Conservation (phyloP, 352 stramenopile species). For the Globisporangium canariense region DNA sequence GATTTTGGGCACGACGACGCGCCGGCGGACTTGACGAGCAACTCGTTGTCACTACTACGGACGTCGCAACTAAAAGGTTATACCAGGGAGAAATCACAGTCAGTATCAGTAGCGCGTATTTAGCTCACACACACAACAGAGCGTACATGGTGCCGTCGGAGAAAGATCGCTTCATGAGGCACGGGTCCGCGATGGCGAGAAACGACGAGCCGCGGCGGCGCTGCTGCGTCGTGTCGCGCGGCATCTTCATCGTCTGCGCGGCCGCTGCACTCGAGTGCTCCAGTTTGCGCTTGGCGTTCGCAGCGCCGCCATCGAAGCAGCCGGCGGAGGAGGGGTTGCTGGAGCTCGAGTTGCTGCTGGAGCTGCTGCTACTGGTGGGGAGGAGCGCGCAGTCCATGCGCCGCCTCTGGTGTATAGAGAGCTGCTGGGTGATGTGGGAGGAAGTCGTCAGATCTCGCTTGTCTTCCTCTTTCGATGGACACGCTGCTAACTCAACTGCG, state of each 20-base stretch:
- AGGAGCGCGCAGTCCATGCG: constrained; percentile 33
- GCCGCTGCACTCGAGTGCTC: constrained; percentile 21
- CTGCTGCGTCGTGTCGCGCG: constrained; percentile 24
- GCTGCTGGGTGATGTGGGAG: neutral
- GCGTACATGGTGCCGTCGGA: constrained; percentile 78
- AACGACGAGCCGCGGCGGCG: constrained; percentile 39
- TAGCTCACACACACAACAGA: neutral
- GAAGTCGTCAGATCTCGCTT: neutral
- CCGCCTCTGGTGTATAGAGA: neutral
- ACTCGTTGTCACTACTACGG: neutral
- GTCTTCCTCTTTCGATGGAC: neutral
- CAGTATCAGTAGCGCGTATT: neutral
- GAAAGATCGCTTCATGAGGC: constrained; percentile 51
- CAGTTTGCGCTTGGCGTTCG: constrained; percentile 68
- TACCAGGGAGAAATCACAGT: neutral
- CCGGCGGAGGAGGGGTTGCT: constrained; percentile 7
- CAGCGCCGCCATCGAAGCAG: constrained; percentile 27
- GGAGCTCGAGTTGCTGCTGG: constrained; percentile 1
- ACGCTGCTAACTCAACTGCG: neutral
- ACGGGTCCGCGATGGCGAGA: constrained; percentile 16
- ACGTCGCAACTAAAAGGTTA: constrained; percentile 8
- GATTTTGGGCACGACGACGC: constrained; percentile 28
- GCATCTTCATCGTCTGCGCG: constrained; percentile 19
- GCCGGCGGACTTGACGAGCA: neutral
- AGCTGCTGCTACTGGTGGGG: neutral